These are phyloP conservation scores for Podospora anserina DNA, from an alignment of 495 filamentous ascomycete genomes.

Conservation along the genomic window DNA sequence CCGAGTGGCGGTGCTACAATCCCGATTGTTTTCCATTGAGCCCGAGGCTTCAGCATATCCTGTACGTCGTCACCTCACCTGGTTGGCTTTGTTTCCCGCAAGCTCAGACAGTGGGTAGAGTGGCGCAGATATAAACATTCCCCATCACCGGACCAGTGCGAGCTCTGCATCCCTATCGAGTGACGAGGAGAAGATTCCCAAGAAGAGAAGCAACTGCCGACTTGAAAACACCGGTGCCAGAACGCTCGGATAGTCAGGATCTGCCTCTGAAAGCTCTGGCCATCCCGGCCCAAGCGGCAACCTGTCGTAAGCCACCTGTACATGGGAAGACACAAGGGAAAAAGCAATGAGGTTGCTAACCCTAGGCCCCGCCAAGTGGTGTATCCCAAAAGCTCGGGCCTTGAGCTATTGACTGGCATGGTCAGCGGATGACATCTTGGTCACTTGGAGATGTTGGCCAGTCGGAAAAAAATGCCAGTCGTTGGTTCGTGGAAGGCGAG, in stretches of 20 bases:
- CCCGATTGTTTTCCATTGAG: neutral
- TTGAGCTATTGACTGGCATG: neutral
- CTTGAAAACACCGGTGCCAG: neutral
- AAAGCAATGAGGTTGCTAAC: neutral
- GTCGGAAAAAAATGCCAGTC: slow-evolving; percentile 9
- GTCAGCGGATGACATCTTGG: neutral
- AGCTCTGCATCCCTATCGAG: neutral
- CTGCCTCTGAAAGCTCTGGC: neutral
- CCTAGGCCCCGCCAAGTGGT: neutral
- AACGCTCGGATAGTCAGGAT: neutral
- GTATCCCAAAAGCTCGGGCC: neutral
- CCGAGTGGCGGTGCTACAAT: neutral
- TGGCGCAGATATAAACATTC: too few species aligned
- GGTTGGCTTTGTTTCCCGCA: neutral
- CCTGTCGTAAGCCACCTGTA: neutral
- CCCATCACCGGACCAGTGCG: neutral
- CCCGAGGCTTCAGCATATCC: neutral
- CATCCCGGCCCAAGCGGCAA: neutral
- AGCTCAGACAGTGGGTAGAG: neutral
- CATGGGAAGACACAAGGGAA: neutral
- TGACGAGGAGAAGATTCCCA: neutral
- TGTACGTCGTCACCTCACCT: neutral
- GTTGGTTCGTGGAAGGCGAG: neutral
- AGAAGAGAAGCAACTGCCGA: neutral
- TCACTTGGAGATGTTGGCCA: neutral